phyloP scores from a whole-genome alignment of 257 asterid genomes.

The Capsicum pubescens region DNA sequence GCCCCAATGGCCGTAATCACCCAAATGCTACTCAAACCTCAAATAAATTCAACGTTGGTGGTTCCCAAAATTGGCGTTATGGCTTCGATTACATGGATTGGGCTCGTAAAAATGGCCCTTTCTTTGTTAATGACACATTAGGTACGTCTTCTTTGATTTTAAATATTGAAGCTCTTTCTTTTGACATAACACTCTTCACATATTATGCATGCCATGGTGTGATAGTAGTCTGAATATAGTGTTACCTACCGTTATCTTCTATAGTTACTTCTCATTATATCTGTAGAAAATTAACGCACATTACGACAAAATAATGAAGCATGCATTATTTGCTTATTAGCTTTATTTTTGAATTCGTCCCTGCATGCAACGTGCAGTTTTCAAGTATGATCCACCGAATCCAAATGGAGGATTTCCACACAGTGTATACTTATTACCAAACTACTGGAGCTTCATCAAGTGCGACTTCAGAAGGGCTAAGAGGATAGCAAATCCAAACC shows the following conservation, averaged over 20 bases:
- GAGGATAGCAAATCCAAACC: conserved; percentile 53
- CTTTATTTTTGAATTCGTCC: neutral
- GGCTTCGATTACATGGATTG: conserved; percentile 74
- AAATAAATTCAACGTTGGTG: conserved; percentile 54
- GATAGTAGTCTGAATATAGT: too few species aligned
- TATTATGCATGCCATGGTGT: too few species aligned
- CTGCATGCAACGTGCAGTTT: conserved; percentile 41
- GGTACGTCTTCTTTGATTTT: conserved; percentile 39
- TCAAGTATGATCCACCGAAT: conserved; percentile 68
- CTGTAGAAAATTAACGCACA: neutral
- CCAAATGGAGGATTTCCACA: conserved; percentile 54
- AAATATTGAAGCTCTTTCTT: too few species aligned
- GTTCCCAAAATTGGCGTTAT: conserved; percentile 65
- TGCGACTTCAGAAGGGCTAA: conserved; percentile 64
- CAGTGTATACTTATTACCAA: conserved; percentile 65
- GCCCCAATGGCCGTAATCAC: conserved; percentile 46
- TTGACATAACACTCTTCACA: too few species aligned
- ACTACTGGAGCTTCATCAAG: conserved; percentile 57
- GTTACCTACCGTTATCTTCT: neutral
- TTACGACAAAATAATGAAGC: neutral
- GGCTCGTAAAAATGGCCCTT: conserved; percentile 62
- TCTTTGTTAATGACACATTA: conserved; percentile 61
- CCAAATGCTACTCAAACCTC: conserved; percentile 43
- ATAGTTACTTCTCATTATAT: too few species aligned
- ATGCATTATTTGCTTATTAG: neutral